Evolutionary conservation across 2,329 filamentous ascomycete species (phyloP).

Genomic region (Aspergillus sp.): DNA sequence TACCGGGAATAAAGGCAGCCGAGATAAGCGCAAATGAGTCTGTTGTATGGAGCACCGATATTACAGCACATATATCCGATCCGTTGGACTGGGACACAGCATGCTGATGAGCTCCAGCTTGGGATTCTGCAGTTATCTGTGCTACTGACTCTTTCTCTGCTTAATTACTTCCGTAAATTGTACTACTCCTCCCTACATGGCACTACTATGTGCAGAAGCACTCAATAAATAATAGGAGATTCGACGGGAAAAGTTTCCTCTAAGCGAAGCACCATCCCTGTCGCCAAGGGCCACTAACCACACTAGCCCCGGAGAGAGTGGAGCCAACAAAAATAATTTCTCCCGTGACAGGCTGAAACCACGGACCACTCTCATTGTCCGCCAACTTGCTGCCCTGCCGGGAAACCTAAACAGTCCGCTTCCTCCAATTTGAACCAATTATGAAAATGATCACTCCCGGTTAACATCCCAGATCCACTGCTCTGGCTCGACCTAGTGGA

Average conservation of each 20-base stretch:
- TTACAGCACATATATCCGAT: slow-evolving; percentile 7
- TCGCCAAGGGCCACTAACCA: too few relatives aligned
- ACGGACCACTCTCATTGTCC: background rate
- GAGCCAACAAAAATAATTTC: background rate
- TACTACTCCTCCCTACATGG: too few relatives aligned
- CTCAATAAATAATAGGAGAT: too few relatives aligned
- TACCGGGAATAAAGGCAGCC: background rate
- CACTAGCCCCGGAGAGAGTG: too few relatives aligned
- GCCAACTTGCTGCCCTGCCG: background rate
- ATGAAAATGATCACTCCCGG: too few relatives aligned
- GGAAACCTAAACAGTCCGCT: slow-evolving; percentile 2
- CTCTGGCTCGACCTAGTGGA: slow-evolving; percentile 7
- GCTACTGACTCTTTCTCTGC: too few relatives aligned
- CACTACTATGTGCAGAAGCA: too few relatives aligned
- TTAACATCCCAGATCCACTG: slow-evolving; percentile 12
- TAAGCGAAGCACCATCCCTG: too few relatives aligned
- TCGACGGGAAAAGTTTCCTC: too few relatives aligned
- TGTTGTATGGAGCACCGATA: background rate
- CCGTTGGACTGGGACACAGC: slow-evolving; percentile 17
- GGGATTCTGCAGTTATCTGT: too few relatives aligned
- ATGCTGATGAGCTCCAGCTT: background rate
- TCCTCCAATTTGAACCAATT: slow-evolving; percentile 1
- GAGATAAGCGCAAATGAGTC: background rate
- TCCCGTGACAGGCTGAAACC: background rate
- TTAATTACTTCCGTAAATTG: too few relatives aligned